These are phyloP conservation scores for Hypoxylon sp. DNA, from an alignment of 2,329 filamentous ascomycete genomes.

Conservation along the genomic window DNA sequence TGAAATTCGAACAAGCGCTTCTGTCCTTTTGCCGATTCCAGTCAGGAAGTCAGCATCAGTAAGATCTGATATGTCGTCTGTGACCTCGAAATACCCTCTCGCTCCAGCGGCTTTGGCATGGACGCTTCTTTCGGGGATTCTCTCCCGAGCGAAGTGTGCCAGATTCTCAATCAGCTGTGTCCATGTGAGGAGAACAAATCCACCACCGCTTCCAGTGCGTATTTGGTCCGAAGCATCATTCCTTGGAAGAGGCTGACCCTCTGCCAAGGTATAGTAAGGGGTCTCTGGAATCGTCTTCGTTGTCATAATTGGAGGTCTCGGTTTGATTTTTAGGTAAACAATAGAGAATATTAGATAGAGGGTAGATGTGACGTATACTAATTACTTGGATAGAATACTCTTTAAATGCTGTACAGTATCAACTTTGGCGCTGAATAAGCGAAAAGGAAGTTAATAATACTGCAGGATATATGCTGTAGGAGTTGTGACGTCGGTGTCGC, in stretches of 20 bases:
- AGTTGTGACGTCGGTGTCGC: slow-evolving; percentile 2
- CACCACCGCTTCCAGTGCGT: slow-evolving; percentile 39
- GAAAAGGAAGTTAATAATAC: not conserved
- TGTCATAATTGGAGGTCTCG: slow-evolving; percentile 13
- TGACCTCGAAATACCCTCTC: slow-evolving; percentile 49
- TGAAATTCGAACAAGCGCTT: slow-evolving; percentile 47
- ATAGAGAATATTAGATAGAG: not conserved
- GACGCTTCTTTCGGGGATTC: slow-evolving; percentile 48
- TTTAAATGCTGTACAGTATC: not conserved
- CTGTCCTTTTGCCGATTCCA: slow-evolving; percentile 48
- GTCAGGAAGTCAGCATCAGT: slow-evolving; percentile 48
- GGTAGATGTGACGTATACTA: not conserved
- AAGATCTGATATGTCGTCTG: slow-evolving; percentile 47
- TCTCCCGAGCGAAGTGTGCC: slow-evolving; percentile 44
- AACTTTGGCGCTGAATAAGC: slow-evolving; percentile 28
- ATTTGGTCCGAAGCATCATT: slow-evolving; percentile 41
- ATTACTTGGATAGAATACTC: slow-evolving; percentile 15
- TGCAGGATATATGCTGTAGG: not conserved
- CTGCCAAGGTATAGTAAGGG: slow-evolving; percentile 40
- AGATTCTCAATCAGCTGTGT: slow-evolving; percentile 48
- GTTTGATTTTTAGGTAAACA: not conserved
- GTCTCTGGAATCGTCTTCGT: slow-evolving; percentile 9
- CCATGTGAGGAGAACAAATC: slow-evolving; percentile 38
- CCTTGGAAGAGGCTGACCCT: slow-evolving; percentile 33
- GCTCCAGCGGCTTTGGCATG: slow-evolving; percentile 46